A percentile compares a stretch with the other conserved stretches of the same genome.
Evolutionary conservation across 2,329 filamentous ascomycete species (phyloP).

Genomic region (Dryadomyces quercivorus): DNA sequence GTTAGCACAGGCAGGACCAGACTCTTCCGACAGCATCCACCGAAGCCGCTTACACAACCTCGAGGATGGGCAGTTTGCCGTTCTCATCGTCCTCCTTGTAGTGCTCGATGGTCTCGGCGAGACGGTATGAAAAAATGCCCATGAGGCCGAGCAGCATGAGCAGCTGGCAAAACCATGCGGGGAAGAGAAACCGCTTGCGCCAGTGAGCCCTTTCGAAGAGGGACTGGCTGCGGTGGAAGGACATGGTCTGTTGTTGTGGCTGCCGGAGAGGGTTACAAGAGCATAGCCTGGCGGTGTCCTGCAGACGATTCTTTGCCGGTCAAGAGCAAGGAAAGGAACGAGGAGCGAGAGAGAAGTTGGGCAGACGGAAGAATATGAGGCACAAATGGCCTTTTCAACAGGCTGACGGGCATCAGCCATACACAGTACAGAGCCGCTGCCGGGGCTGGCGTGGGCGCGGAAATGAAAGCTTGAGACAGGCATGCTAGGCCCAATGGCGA

Average conservation of each 20-base stretch:
- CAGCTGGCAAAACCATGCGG: slow-evolving; percentile 38
- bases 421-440: too few species aligned
- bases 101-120: slow-evolving; percentile 32
- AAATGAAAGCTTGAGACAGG: too few species aligned
- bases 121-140: slow-evolving; percentile 40
- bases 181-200: slow-evolving; percentile 33
- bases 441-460: too few species aligned
- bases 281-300: too few species aligned
- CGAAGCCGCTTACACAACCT: slow-evolving; percentile 32
- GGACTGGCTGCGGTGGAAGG: slow-evolving; percentile 33
- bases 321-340: not conserved
- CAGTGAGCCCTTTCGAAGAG: slow-evolving; percentile 40
- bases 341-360: not conserved
- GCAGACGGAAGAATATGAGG: too few species aligned
- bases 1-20: too few species aligned
- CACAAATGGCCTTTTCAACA: not conserved
- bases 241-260: slow-evolving; percentile 5
- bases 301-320: too few species aligned
- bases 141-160: slow-evolving; percentile 31
- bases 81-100: slow-evolving; percentile 27
- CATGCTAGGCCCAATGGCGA: not conserved
- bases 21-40: too few species aligned
- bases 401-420: not conserved
- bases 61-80: slow-evolving; percentile 28
- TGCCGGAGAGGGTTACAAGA: too few species aligned